Evolutionary conservation across 208 protist genomes (phyloP), one percentile per base, ranked within the genome.

Genomic region (Leishmania tropica): DNA sequence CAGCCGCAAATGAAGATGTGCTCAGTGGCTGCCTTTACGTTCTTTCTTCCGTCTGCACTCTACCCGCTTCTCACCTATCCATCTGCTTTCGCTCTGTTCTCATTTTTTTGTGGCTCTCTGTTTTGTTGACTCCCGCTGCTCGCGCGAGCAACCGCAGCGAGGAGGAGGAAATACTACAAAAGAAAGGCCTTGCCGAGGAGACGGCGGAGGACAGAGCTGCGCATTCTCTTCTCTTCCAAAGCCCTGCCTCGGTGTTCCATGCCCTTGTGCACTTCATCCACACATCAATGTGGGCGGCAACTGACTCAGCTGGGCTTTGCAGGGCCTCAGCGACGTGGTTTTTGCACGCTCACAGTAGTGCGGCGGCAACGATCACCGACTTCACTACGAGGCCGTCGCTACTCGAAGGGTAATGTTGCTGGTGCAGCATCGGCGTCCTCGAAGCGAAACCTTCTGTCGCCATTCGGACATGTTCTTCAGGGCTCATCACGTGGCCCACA

Each of bases 391-490:
- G 51, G 73, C 73, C 28, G 31, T 45, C 73, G 51, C 21, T 28
- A 62, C n/a, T 51, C 10, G 24, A 73, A n/a, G 28, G 4, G 42
- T 13, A n/a, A 24, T 17, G 21, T 42, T 21, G 24, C 8, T 35
- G 45, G 6, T 17, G 13, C 70, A 74, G 17, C 24, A 47, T 10
- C 73, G 0, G 15, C 31, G 15, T 42, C 19, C 7, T 76, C 76
- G 0, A 68, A 53, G 13, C 60, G 42, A 35, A 87, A 73, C 35
- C 72, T 88, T 0, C 70, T 90, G 31, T 93, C 79, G 45, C 87
- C 76, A 35, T 93, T 89, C 79, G 87, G 92, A 75, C 17, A 84
- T 35, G 81, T 84, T 24, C 81, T 96, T 53, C 88, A 96, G 72
- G 94, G 92, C 5, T 81, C 85, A 65, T 83, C 90, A 24, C 84